Evolutionary conservation across 148 eudicot species (phyloP), one percentile per base, ranked within the genome.

Genomic region (Polygonum aviculare): DNA sequence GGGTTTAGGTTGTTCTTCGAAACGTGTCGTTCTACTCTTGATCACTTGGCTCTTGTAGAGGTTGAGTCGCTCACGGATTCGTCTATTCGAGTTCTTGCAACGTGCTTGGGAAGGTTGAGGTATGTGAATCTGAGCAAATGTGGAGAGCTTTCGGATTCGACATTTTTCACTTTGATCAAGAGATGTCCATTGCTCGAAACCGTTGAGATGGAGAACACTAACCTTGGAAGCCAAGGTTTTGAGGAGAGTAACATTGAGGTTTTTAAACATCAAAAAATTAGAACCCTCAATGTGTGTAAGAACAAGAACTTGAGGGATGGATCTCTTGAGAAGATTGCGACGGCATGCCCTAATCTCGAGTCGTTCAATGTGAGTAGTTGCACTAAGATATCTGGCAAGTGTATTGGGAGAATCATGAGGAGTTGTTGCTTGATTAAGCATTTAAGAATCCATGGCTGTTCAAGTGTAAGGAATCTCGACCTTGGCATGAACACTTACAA

Each of bases 321-420:
- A 59, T 86, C 84, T 77, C 88, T 89, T n/a, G 83, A 79, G 48
- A 78, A 67, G 33, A 72, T 91, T 80, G 83, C 87, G 33, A 15
- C 69, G 0, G 74, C 80, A n/a, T 87, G 96, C 81, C 93, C 90
- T 14, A 81, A 78, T 75, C 55, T 91, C 38, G 89, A 89, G 76
- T 16, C 67, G 12, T 77, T 91, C 45, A 88, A 85, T 44, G 74
- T 91, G 57, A 79, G 85, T 74, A 79, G 39, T 71, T 87, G 93
- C 55, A 41, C 78, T 0, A 73, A 65, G 22, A 78, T 86, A 57
- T 81, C 86, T 2, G 83, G 87, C 45, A 77, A 80, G 75, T 88
- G 91, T 26, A 48, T 91, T 60, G 82, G 83, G 36, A 84, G 77
- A 16, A 22, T 89, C 18, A 76, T 91, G 45, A 84, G 83, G 57